Base-by-base conservation (phyloP, 1,139 yeast genomes). In the Debaryomycetaceae sp. region DNA sequence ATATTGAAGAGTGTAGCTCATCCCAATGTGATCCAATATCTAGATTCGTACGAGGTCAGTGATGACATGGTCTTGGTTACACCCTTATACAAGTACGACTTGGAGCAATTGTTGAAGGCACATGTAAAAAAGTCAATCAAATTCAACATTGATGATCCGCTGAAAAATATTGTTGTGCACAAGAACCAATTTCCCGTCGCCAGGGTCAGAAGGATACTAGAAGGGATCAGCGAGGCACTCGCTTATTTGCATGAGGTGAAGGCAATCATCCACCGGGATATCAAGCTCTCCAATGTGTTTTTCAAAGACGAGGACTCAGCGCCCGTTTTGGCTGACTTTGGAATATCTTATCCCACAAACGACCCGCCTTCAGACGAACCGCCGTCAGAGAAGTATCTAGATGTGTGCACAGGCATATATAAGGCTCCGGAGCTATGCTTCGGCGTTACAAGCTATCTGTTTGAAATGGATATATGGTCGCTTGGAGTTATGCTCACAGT, bases 381-480 rank as follows among this genome's bases (percentile, higher is more conserved):
- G 0, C 51, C 61, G 0, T 49, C 58, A 7, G 45, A 56, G 8
- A 85, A 84, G 51, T 71, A 79, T 40, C 75, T 81, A 6, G 96
- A 89, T 54, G 83, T 92, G 3, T 77, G 87, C 19, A 85, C 96
- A 0, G 81, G 86, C 0, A 74, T 76, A 34, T 92, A 82, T 63
- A 84, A 88, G 50, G 86, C 97, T 0, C 95, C 97, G 0, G 98
- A 92, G 55, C 65, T 87, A 36, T 65, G 92, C 36, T 77, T 88
- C 43, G 89, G 94, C 0, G 67, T 78, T n/a, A 56, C 70, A 6
- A 70, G 75, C 43, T 92, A 92, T 58, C 64, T 76, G 2, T 59
- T 57, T 32, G 81, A 75, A 33, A 68, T 91, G 4, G 98, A 92
- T 55, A 70, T 88, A 22, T 92, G 98, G 98, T 69, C 87, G 0